Conservation (phyloP, 257 asterid genomes). For the Solanum sitiens region DNA sequence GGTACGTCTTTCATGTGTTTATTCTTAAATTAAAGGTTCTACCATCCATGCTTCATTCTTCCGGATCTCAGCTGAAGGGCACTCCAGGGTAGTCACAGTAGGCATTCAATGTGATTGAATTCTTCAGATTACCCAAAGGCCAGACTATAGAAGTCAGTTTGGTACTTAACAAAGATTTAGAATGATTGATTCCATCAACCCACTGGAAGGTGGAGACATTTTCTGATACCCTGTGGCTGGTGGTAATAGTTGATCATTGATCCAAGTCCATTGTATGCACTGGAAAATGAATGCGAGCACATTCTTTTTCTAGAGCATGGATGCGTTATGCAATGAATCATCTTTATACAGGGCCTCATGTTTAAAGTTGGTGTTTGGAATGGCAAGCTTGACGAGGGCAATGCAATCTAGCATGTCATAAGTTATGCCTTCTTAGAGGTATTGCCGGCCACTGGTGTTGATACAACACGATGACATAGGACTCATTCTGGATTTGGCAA, state of each 20-base stretch:
- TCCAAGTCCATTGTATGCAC: not conserved
- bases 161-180: not conserved
- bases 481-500: not conserved
- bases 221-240: not conserved
- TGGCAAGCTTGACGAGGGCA: not conserved
- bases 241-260: not conserved
- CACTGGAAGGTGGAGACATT: not conserved
- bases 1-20: slow-evolving; percentile 21
- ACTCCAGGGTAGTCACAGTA: not conserved
- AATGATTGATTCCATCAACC: not conserved
- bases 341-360: not conserved
- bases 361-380: not conserved
- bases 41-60: not conserved
- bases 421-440: not conserved
- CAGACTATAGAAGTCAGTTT: not conserved
- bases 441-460: not conserved
- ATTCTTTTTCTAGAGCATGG: not conserved
- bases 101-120: not conserved
- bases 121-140: not conserved
- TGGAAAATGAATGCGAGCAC: not conserved
- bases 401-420: not conserved
- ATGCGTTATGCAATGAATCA: not conserved
- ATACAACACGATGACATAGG: not conserved
- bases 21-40: not conserved
- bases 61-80: not conserved